These are phyloP conservation scores for Cytidiella melzeri DNA, from an alignment of 768 basidiomycete genomes.

Conservation along the genomic window DNA sequence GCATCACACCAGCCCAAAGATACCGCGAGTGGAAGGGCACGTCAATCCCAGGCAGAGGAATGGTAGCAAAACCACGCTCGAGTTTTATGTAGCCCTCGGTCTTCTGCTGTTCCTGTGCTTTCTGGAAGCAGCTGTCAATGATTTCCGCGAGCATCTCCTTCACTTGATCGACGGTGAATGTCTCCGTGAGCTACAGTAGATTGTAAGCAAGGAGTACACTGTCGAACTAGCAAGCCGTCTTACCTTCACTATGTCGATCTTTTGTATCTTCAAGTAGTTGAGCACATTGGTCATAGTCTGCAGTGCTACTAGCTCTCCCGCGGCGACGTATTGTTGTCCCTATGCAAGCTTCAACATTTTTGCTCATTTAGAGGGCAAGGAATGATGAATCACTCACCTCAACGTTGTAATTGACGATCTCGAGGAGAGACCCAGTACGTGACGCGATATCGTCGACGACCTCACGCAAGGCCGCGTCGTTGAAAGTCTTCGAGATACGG, in stretches of 20 bases:
- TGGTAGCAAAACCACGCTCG: slow-evolving; percentile 95
- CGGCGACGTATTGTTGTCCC: slow-evolving; percentile 99
- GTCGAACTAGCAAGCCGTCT: neutral
- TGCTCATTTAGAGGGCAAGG: neutral
- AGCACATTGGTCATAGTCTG: slow-evolving; percentile 94
- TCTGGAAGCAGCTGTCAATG: slow-evolving; percentile 72
- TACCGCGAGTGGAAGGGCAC: slow-evolving; percentile 99
- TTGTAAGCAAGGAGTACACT: slow-evolving; percentile 4
- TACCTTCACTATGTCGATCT: slow-evolving; percentile 88
- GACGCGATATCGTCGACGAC: slow-evolving; percentile 88
- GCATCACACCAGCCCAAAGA: slow-evolving; percentile 97
- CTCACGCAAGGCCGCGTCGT: slow-evolving; percentile 91
- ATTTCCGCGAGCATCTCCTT: slow-evolving; percentile 95
- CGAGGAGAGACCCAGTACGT: slow-evolving; percentile 74
- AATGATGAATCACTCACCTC: slow-evolving; percentile 47
- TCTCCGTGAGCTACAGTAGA: slow-evolving; percentile 66
- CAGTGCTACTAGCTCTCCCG: slow-evolving; percentile 89
- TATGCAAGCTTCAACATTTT: slow-evolving; percentile 27
- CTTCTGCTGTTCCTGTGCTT: slow-evolving; percentile 72
- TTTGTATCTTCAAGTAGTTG: slow-evolving; percentile 94
- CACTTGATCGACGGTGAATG: slow-evolving; percentile 85
- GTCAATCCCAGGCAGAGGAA: slow-evolving; percentile 93
- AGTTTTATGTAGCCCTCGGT: slow-evolving; percentile 86
- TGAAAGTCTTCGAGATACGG: slow-evolving; percentile 91
- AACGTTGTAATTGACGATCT: slow-evolving; percentile 96